These are phyloP conservation scores for Neocucurbitaria cava DNA, from an alignment of 2,329 filamentous ascomycete species.

Conservation along the genomic window DNA sequence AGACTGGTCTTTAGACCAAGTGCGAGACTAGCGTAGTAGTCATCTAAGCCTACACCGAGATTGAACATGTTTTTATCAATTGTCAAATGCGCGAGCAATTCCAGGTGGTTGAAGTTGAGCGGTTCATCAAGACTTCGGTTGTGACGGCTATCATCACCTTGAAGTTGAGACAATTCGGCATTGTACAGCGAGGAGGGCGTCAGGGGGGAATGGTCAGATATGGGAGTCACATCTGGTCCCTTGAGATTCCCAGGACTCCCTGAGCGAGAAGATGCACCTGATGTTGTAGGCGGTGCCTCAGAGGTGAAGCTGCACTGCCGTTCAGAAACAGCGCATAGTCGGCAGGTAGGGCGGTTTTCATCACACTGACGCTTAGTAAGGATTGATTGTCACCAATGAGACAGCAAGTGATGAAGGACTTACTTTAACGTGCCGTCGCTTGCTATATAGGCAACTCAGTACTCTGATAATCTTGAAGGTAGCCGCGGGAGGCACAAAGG, in stretches of 20 bases:
- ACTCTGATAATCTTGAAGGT: not conserved
- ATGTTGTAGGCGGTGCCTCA: not conserved
- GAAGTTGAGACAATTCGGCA: not conserved
- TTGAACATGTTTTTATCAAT: slow-evolving; percentile 31
- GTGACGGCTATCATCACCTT: not conserved
- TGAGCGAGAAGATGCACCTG: not conserved
- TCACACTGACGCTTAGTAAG: slow-evolving; percentile 23
- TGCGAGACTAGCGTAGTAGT: slow-evolving; percentile 18
- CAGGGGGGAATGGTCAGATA: not conserved
- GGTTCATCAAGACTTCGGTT: slow-evolving; percentile 6
- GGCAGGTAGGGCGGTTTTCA: slow-evolving; percentile 24
- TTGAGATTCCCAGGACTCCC: not conserved
- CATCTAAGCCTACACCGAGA: slow-evolving; percentile 23
- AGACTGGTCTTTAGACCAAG: slow-evolving; percentile 31
- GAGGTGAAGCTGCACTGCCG: slow-evolving; percentile 21
- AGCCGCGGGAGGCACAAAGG: not conserved
- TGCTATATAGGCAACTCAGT: slow-evolving; percentile 12
- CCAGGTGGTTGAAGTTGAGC: slow-evolving; percentile 46
- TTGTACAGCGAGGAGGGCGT: not conserved
- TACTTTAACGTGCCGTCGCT: slow-evolving; percentile 29
- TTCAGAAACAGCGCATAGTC: slow-evolving; percentile 23
- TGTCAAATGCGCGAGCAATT: slow-evolving; percentile 45
- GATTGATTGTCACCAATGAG: not conserved
- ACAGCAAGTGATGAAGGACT: not conserved
- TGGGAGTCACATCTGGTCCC: not conserved